A percentile compares a stretch with the other conserved stretches of the same genome.
These are phyloP conservation scores for Candida neerlandica DNA, from an alignment of 1,139 yeast species.

Conservation along the genomic window DNA sequence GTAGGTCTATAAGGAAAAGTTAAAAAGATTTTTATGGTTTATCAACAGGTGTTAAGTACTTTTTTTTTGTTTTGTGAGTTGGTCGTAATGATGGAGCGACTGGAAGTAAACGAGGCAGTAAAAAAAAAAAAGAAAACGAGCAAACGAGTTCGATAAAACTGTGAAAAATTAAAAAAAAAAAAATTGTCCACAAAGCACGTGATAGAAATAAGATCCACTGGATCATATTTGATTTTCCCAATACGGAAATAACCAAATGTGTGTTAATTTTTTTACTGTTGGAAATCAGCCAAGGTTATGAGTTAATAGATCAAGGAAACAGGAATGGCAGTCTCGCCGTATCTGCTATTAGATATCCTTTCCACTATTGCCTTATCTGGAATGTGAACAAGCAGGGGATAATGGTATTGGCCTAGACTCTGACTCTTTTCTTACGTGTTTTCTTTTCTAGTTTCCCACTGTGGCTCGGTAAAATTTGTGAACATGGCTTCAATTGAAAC, in stretches of 20 bases:
- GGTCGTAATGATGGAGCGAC: not conserved
- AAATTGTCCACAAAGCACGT: not conserved
- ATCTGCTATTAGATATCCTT: too few species aligned
- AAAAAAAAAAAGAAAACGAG: not conserved
- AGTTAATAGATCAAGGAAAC: too few species aligned
- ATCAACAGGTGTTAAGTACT: not conserved
- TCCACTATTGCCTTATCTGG: too few species aligned
- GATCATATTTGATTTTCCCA: not conserved
- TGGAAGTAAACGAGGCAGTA: not conserved
- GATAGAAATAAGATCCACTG: not conserved
- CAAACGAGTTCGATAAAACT: not conserved
- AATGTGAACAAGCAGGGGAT: too few species aligned
- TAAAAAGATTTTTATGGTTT: not conserved
- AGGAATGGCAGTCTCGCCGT: too few species aligned
- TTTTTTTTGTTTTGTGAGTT: not conserved
- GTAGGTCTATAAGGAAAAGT: too few species aligned
- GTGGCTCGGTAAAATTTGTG: too few species aligned
- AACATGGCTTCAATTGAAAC: too few species aligned
- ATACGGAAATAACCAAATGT: not conserved
- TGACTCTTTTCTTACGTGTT: too few species aligned
- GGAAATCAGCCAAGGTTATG: too few species aligned
- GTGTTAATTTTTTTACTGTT: not conserved
- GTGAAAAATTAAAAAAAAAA: not conserved
- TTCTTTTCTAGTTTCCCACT: too few species aligned
- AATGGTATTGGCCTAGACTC: too few species aligned